Percentiles rank a stretch among this genome's conserved stretches.
These are phyloP conservation scores for Wickerhamiella nectarea DNA, from an alignment of 805 yeast genomes.

Conservation along the genomic window DNA sequence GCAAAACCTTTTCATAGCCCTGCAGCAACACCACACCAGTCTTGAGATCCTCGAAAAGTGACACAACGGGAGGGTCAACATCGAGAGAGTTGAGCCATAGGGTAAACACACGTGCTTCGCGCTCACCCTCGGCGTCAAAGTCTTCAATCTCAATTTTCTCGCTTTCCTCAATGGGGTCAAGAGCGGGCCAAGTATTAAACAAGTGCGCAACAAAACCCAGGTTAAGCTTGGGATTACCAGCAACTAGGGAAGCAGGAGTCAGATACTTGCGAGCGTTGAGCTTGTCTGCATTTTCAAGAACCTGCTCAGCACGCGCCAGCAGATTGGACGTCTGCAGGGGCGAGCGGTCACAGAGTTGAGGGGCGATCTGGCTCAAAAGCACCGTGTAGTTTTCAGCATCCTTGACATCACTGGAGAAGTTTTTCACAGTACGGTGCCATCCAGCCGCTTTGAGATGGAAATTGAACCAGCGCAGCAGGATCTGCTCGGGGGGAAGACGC, in stretches of 20 bases:
- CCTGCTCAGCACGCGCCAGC: conserved; percentile 72
- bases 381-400: conserved; percentile 95
- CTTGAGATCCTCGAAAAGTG: conserved; percentile 83
- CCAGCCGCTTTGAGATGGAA: conserved; percentile 88
- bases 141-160: conserved; percentile 93
- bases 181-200: conserved; percentile 92
- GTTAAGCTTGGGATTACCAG: conserved; percentile 93
- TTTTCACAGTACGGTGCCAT: conserved; percentile 71
- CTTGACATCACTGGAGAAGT: conserved; percentile 74
- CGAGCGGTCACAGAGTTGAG: conserved; percentile 63
- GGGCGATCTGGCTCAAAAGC: conserved; percentile 74
- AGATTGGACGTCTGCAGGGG: conserved; percentile 73
- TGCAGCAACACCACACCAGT: conserved; percentile 82
- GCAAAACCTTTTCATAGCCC: conserved; percentile 91
- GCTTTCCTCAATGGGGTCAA: conserved; percentile 75
- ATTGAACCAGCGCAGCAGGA: conserved; percentile 92
- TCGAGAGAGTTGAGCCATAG: conserved; percentile 94
- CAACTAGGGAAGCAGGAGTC: conserved; percentile 83
- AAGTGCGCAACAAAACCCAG: conserved; percentile 95
- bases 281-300: conserved; percentile 75
- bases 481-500: conserved; percentile 95
- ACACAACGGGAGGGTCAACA: conserved; percentile 87
- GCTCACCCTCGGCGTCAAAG: conserved; percentile 98
- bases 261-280: conserved; percentile 86
- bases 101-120: conserved; percentile 97